Conservation (phyloP, 306 rosid genomes). For the Crataegus laevigata region DNA sequence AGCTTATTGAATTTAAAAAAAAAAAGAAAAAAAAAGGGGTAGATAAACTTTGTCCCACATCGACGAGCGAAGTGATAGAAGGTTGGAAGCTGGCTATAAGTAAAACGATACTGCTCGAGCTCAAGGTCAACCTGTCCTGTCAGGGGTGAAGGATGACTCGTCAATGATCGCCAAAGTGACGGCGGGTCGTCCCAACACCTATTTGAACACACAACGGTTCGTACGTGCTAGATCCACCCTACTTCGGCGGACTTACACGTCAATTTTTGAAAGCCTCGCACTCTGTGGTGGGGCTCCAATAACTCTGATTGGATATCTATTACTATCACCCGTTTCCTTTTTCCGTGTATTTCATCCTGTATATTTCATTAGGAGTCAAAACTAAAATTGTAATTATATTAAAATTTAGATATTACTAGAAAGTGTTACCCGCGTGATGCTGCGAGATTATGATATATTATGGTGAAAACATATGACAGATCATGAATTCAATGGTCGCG, state of each 20-base stretch:
- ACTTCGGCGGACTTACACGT: slow-evolving; percentile 59
- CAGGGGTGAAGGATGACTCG: slow-evolving; percentile 70
- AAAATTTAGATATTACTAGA: no score
- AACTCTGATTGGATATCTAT: neutral
- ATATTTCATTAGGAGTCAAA: no score
- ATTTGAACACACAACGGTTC: slow-evolving; percentile 24
- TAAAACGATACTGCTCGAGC: rapidly evolving
- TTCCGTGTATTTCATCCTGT: no score
- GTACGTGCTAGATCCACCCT: slow-evolving; percentile 42
- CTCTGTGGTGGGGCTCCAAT: neutral
- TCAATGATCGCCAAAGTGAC: slow-evolving; percentile 61
- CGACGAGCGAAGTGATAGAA: neutral
- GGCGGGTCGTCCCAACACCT: slow-evolving; percentile 74
- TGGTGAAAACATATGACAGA: no score
- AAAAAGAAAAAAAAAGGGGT: neutral
- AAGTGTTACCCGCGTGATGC: no score
- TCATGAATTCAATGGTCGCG: no score
- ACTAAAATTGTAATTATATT: no score
- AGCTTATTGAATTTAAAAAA: neutral
- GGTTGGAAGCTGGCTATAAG: neutral
- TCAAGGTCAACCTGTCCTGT: slow-evolving; percentile 20
- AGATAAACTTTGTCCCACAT: neutral
- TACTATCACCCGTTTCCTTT: no score
- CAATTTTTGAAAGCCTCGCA: slow-evolving; percentile 68
- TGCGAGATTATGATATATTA: no score